phyloP scores from a whole-genome alignment of 75 land plant genomes.

The Cunninghamia lanceolata region DNA sequence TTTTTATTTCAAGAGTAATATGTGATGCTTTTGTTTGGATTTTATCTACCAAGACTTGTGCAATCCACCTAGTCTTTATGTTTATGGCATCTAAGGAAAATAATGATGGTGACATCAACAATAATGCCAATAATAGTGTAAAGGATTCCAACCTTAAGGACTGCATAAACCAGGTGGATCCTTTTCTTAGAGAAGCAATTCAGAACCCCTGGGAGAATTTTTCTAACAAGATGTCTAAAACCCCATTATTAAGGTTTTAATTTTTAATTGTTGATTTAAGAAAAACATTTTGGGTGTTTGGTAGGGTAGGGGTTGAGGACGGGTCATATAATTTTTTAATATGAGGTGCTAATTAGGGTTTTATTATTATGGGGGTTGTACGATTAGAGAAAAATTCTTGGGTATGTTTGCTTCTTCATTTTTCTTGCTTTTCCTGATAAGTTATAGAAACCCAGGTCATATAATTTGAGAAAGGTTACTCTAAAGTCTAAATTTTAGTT shows the following conservation, averaged over 20 bases:
- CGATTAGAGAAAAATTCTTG: background rate
- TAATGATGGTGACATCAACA: background rate
- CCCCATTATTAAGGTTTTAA: background rate
- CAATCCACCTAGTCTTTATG: background rate
- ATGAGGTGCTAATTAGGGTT: background rate
- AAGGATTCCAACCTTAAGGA: slow-evolving; percentile 21
- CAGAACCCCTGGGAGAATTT: slow-evolving; percentile 89
- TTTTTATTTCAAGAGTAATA: no score
- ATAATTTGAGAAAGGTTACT: no score
- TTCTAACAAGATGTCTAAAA: slow-evolving; percentile 39
- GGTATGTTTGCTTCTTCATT: background rate
- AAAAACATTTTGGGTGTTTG: background rate
- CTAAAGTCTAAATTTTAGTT: no score
- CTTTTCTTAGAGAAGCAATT: slow-evolving; percentile 80
- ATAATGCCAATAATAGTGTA: background rate
- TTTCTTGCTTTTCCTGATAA: no score
- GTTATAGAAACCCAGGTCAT: no score
- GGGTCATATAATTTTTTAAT: background rate
- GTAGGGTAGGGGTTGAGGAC: background rate
- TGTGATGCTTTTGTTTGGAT: no score
- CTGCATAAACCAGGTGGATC: slow-evolving; percentile 62
- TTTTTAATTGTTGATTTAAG: no score
- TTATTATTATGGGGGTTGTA: background rate
- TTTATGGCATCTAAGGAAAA: background rate
- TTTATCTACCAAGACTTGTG: slow-evolving; percentile 8